Evolutionary conservation across 306 rosid species (phyloP), one percentile per base, ranked within the genome.

Genomic region (Castanospermum australe): DNA sequence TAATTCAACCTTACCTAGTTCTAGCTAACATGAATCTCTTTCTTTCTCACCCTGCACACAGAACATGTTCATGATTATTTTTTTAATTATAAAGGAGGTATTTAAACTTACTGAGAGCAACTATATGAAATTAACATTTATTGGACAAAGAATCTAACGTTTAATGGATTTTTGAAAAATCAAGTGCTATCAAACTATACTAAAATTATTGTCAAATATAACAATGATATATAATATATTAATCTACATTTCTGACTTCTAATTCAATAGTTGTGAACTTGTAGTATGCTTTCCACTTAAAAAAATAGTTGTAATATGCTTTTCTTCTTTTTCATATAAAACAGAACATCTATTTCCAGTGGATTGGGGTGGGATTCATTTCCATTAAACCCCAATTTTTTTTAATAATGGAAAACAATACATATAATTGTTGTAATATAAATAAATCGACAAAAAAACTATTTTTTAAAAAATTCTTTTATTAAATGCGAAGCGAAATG

Each of bases 401-500:
- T 28, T 28, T 28, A 28, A 1, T 1, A 28, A 3, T 28, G 3
- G 32, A 28, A 28, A 28, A 1, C 32, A 28, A 1, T 39, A 45
- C 51, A 4, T 39, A 38, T 8, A 39, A n/a, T n/a, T 13, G 15
- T 56, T 35, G 12, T 48, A 13, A 59, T 8, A 11, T 17, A 42
- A 39, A 39, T 28, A 48, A 50, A 38, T 15, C 28, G 14, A 7
- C 22, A 11, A 20, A 36, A 2, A 21, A 36, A 15, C 0, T 10
- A 6, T 7, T 28, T 30, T 17, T 67, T 11, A 24, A 68, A n/a
- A 24, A 68, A n/a, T 47, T 71, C 67, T 65, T 78, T 71, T 54
- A 71, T 20, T 78, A 25, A 55, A 60, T 22, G 63, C 15, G 24
- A 76, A 68, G 75, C 82, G 60, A 75, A 61, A 87, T 81, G 84